A percentile compares a stretch with the other conserved stretches of the same genome.
These are phyloP conservation scores for Calendula officinalis DNA, from an alignment of 129 eudicot genomes.

Conservation along the genomic window DNA sequence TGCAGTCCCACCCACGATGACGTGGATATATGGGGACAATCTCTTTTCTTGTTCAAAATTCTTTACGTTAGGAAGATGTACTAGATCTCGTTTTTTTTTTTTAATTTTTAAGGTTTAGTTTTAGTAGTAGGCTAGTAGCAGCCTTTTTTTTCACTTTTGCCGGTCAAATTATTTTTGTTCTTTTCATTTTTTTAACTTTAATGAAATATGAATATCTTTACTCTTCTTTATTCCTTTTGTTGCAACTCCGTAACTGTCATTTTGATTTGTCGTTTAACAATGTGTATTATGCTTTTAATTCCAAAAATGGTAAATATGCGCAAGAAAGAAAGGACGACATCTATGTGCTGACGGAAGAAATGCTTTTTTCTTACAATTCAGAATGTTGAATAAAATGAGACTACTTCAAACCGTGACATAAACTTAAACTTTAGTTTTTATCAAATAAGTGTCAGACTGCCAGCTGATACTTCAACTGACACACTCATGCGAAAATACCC, in stretches of 20 bases:
- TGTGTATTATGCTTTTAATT: conserved; percentile 8
- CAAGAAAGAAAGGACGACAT: neutral
- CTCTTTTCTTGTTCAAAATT: conserved; percentile 32
- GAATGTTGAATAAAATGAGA: neutral
- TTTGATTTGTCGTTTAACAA: conserved; percentile 9
- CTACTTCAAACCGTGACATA: too few relatives aligned
- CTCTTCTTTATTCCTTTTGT: conserved; percentile 37
- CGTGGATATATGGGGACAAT: conserved; percentile 32
- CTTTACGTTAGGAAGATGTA: conserved; percentile 39
- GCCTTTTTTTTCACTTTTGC: conserved; percentile 36
- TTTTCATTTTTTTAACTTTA: conserved; percentile 24
- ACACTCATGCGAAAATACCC: too few relatives aligned
- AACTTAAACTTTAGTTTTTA: too few relatives aligned
- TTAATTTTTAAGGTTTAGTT: conserved; percentile 33
- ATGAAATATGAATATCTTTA: conserved; percentile 36
- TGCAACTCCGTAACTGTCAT: conserved; percentile 24
- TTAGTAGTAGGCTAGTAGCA: conserved; percentile 36
- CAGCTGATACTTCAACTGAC: too few relatives aligned
- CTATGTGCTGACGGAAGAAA: neutral
- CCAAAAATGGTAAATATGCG: conserved; percentile 20
- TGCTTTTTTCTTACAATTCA: neutral
- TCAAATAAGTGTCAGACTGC: too few relatives aligned
- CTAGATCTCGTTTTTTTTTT: conserved; percentile 23
- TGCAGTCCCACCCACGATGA: conserved; percentile 34
- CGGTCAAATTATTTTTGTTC: conserved; percentile 30